Base-by-base conservation (phyloP, 176 grass and related monocot genomes). In the Metroxylon sagu region DNA sequence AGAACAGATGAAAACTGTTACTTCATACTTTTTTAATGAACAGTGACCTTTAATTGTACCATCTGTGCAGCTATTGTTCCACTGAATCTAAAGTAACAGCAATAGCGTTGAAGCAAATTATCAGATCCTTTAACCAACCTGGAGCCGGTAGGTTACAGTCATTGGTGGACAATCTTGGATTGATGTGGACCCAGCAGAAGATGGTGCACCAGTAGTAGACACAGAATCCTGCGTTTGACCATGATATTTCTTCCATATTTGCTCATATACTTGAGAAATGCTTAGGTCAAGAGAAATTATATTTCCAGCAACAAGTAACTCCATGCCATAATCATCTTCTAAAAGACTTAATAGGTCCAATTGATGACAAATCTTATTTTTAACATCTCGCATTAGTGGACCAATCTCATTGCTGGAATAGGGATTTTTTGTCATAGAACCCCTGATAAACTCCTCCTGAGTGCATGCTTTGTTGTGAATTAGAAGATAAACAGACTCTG, bases 281-380 rank as follows among this genome's bases (percentile, higher is more conserved):
- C 92, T 97, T 67, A 97, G 81, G 65, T 97, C 92, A 74, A 97
- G 92, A 69, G 92, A 97, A 53, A 97, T 97, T 82, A 97, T 97
- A 82, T 87, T 97, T 48, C 92, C 92, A 74, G 75, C 83, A 53
- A 97, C 92, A 16, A 97, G 61, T 74, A 97, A 79, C 67, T 97
- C 92, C 92, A 97, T 97, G 29, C 92, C 83, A 73, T 91, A 97
- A 69, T 97, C 92, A 49, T 88, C 92, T 62, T 88, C 92, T 65
- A 97, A 76, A 66, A 97, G 78, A 68, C 92, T 83, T 76, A 90
- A 73, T 64, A 97, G 68, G 66, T 97, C 92, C 48, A 97, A 87
- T 60, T 97, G 92, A 67, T 90, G 75, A 76, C 92, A 97, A 53
- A 97, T 97, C 74, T 96, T 97, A 52, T 97, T 97, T 88, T 88